A percentile compares a stretch with the other conserved stretches of the same genome.
Evolutionary conservation across 305 asterid species (phyloP).

Genomic region (Rubia tinctorum): DNA sequence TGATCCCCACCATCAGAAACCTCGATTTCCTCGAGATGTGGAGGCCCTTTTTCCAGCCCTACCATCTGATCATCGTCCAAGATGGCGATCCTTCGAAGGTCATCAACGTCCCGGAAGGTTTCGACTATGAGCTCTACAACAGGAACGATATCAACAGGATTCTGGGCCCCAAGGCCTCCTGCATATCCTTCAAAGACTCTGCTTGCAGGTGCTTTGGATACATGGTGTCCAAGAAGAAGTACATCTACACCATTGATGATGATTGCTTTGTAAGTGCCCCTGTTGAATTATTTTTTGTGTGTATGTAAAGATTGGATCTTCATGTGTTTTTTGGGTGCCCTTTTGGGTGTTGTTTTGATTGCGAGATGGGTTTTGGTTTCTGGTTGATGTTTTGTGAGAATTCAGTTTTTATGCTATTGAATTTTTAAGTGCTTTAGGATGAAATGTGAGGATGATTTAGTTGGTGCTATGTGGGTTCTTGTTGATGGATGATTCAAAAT

Average conservation of each 20-base stretch:
- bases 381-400: conserved; percentile 11
- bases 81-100: conserved; percentile 64
- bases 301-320: too few species aligned
- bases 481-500: background rate
- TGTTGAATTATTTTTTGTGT: too few species aligned
- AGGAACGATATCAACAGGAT: conserved; percentile 59
- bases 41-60: conserved; percentile 58
- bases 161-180: conserved; percentile 64
- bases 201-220: conserved; percentile 81
- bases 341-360: background rate
- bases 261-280: conserved; percentile 77
- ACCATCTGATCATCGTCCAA: conserved; percentile 67
- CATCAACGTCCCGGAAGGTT: conserved; percentile 62
- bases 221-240: conserved; percentile 72
- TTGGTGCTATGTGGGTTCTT: background rate
- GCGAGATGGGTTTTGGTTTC: background rate
- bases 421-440: background rate
- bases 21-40: conserved; percentile 44
- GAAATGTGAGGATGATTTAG: background rate
- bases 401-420: background rate
- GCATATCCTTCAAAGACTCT: conserved; percentile 82
- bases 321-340: too few species aligned
- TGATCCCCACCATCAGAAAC: conserved; percentile 41
- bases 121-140: conserved; percentile 65
- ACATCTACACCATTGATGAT: conserved; percentile 75